Evolutionary conservation across 2,329 filamentous ascomycete species (phyloP), one percentile per base, ranked within the genome.

Genomic region (Mycocentrospora acerina): DNA sequence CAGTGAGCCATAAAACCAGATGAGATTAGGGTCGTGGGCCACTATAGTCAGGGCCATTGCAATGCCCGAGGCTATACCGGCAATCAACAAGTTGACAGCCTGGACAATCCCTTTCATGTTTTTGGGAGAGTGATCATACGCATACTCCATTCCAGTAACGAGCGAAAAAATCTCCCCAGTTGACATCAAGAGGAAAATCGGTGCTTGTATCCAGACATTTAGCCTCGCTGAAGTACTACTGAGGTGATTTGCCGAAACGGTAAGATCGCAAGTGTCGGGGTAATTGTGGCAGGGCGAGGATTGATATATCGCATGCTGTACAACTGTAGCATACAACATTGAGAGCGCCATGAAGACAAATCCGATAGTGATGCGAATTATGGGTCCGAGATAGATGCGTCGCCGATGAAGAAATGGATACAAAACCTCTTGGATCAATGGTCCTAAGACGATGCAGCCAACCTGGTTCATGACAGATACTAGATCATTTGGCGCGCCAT

Each of bases 161-260:
- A 68, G 59, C 0, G 66, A 64, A 14, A 75, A 67, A 9, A 75
- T 68, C 49, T 75, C 73, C 0, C 64, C 67, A 4, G 68, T 42
- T 0, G 70, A 67, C 1, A 71, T 57, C 7, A 67, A 42, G 15
- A 72, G 51, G 42, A 71, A 73, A 0, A 68, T 42, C 0, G 71
- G 71, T 1, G 65, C 38, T 33, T 74, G 70, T 1, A 68, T 37
- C 62, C 68, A 72, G 3, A 74, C 62, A 17, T 59, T 67, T 1
- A 72, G 52, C 4, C 61, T 29, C 24, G 64, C 68, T 0, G 60
- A 58, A 6, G 48, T 47, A 4, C 38, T 16, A 2, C 47, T 46
- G 2, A 43, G 17, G 25, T 31, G 5, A 11, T 37, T 27, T 12
- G 16, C 29, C n/a, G n/a, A n/a, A n/a, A n/a, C n/a, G n/a, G n/a